phyloP scores from a whole-genome alignment of 345 rosid genomes.

The Psidium friedrichsthalianum region DNA sequence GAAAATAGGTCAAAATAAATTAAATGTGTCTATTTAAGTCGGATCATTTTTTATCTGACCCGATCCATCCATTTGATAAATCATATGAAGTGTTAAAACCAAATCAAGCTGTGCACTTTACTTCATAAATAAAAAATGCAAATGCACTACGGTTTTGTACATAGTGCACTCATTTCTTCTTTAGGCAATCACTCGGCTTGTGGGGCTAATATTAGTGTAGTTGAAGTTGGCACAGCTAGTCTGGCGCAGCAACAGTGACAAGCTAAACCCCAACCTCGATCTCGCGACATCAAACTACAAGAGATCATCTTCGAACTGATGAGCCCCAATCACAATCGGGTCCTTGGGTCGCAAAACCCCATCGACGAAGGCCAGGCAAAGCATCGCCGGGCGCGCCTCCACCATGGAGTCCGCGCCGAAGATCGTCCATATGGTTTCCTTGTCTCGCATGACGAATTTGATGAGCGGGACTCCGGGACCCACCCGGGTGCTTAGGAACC shows the following conservation, averaged over 20 bases:
- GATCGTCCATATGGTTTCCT: neutral
- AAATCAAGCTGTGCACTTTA: neutral
- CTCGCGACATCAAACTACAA: neutral
- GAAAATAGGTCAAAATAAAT: too few species aligned
- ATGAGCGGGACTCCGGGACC: neutral
- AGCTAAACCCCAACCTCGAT: neutral
- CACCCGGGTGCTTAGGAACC: neutral
- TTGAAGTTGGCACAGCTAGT: neutral
- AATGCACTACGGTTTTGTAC: neutral
- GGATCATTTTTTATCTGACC: too few species aligned
- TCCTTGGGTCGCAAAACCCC: neutral
- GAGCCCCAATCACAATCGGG: neutral
- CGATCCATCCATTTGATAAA: too few species aligned
- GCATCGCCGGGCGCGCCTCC: neutral
- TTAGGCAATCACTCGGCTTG: neutral
- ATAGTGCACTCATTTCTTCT: neutral
- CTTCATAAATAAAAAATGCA: neutral
- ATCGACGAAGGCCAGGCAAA: neutral
- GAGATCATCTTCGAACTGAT: neutral
- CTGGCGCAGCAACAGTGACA: neutral
- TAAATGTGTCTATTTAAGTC: too few species aligned
- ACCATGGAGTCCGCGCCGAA: neutral
- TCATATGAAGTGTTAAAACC: neutral
- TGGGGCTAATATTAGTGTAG: neutral
- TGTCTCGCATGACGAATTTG: neutral